phyloP scores from a whole-genome alignment of 441 rosid species.

The Jatropha multifida region DNA sequence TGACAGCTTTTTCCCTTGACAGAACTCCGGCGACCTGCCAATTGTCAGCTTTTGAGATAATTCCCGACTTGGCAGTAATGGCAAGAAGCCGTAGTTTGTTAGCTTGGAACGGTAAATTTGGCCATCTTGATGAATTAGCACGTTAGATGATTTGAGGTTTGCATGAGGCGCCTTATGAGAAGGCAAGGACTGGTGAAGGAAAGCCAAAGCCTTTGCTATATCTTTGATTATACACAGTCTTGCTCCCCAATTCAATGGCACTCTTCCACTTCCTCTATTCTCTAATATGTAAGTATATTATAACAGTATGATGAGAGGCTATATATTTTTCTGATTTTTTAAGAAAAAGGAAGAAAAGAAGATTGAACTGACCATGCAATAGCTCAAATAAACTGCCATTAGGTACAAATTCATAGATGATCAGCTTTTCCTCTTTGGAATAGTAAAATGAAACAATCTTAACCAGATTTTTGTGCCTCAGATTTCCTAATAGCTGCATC shows the following conservation, averaged over 20 bases:
- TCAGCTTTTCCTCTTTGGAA: slow-evolving; percentile 52
- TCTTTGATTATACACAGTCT: slow-evolving; percentile 49
- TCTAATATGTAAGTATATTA: slow-evolving; percentile 21
- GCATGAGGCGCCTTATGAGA: slow-evolving; percentile 55
- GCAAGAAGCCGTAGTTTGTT: slow-evolving; percentile 50
- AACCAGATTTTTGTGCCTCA: slow-evolving; percentile 46
- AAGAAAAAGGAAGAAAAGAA: neutral
- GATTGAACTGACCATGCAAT: slow-evolving; percentile 47
- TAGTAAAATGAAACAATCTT: slow-evolving; percentile 47
- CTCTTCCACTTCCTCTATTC: slow-evolving; percentile 46
- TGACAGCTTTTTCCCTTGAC: slow-evolving; percentile 44
- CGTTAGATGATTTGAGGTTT: slow-evolving; percentile 55
- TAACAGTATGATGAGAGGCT: too few relatives aligned
- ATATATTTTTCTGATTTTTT: too few relatives aligned
- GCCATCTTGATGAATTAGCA: slow-evolving; percentile 28
- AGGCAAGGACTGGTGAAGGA: slow-evolving; percentile 47
- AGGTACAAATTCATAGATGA: slow-evolving; percentile 47
- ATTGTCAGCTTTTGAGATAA: slow-evolving; percentile 32
- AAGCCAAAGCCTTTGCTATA: slow-evolving; percentile 40
- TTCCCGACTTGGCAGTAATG: slow-evolving; percentile 37
- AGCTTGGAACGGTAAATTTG: slow-evolving; percentile 38
- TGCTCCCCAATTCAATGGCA: slow-evolving; percentile 41
- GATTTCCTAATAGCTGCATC: slow-evolving; percentile 52
- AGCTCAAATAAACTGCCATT: slow-evolving; percentile 46
- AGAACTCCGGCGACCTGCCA: slow-evolving; percentile 49